Conservation (phyloP, 2,329 filamentous ascomycete species). For the Fusarium chaquense region DNA sequence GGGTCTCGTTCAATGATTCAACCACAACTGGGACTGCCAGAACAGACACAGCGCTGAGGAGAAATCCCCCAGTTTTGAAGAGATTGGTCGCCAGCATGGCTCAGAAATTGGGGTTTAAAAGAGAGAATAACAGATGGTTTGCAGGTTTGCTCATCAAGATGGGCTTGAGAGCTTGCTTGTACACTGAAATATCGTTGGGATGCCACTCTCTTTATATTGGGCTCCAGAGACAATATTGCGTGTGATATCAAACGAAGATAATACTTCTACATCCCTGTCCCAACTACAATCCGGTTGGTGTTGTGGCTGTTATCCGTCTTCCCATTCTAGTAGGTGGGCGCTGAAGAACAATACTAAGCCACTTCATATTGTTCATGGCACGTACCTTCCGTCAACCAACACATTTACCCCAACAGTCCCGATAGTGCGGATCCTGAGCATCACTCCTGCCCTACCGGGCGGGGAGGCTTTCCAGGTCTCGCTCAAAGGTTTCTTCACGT, state of each 20-base stretch:
- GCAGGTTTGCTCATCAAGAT: slow-evolving; percentile 6
- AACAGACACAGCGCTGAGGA: slow-evolving; percentile 22
- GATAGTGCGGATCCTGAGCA: not conserved
- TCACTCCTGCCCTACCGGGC: not conserved
- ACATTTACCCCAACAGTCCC: slow-evolving; percentile 13
- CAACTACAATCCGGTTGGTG: not conserved
- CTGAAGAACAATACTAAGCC: slow-evolving; percentile 45
- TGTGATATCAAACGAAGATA: not conserved
- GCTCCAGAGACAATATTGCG: not conserved
- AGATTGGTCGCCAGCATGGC: slow-evolving; percentile 20
- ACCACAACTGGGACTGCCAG: slow-evolving; percentile 38
- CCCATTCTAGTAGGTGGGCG: slow-evolving; percentile 23
- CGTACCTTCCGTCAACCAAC: slow-evolving; percentile 26
- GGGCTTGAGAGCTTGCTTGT: not conserved
- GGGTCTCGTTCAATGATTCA: slow-evolving; percentile 36
- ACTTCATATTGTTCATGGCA: slow-evolving; percentile 44
- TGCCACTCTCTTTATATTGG: slow-evolving; percentile 32
- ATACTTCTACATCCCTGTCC: not conserved
- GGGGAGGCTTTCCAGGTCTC: not conserved
- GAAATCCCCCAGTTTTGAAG: slow-evolving; percentile 15
- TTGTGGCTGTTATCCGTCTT: slow-evolving; percentile 17
- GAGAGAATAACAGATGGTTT: not conserved
- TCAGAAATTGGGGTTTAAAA: not conserved
- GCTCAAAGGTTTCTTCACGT: slow-evolving; percentile 4
- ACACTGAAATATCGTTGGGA: not conserved